Evolutionary conservation across 345 rosid genomes (phyloP).

Genomic region (Rhodamnia rubescens): DNA sequence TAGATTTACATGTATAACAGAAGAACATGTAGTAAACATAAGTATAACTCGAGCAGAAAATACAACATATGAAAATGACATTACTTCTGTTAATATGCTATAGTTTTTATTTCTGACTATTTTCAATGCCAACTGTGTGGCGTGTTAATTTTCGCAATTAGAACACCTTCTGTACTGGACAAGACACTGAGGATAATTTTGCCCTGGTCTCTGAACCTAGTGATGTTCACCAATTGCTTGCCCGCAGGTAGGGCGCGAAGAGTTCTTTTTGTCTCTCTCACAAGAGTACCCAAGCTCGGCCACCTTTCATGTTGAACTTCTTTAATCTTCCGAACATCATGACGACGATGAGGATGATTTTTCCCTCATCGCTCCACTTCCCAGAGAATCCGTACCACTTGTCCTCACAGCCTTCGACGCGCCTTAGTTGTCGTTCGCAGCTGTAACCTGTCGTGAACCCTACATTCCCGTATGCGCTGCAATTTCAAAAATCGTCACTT

Average conservation of each 20-base stretch:
- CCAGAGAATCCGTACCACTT: constrained; percentile 25
- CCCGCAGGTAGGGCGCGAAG: background rate
- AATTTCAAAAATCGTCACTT: background rate
- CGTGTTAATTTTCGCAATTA: background rate
- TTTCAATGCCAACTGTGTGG: background rate
- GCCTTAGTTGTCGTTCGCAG: constrained; percentile 12
- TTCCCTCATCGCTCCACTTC: constrained; percentile 30
- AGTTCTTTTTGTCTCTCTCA: background rate
- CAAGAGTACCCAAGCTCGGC: constrained; percentile 23
- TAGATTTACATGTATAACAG: background rate
- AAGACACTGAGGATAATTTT: background rate
- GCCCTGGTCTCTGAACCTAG: background rate
- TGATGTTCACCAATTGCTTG: background rate
- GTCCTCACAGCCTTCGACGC: constrained; percentile 6
- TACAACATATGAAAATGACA: background rate
- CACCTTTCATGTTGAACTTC: constrained; percentile 27
- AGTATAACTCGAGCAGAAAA: background rate
- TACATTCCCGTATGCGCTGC: constrained; percentile 35
- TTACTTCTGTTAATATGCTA: background rate
- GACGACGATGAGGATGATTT: constrained; percentile 16
- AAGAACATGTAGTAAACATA: background rate
- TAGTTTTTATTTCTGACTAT: background rate
- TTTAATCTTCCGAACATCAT: constrained; percentile 38
- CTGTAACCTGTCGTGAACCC: constrained; percentile 30
- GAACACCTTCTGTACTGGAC: background rate